Evolutionary conservation across 148 eudicot species (phyloP), one percentile per base, ranked within the genome.

Genomic region (Arbutus unedo): DNA sequence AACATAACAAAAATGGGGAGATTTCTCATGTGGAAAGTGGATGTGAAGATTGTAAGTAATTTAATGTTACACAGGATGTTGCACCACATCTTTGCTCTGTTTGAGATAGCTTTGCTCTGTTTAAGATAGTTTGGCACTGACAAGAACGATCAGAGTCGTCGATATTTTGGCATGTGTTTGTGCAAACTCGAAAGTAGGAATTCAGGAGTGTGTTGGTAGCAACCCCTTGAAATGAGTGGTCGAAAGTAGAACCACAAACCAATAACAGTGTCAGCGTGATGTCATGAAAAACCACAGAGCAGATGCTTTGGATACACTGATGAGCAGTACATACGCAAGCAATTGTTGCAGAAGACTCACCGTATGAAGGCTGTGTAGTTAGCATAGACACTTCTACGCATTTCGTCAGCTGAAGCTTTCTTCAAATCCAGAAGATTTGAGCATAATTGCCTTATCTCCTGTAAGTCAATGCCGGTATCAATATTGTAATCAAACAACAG

Each of bases 331-430:
- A 56, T 54, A 56, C 25, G 15, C 66, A 31, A 31, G 38, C 38
- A 31, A 31, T 31, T 31, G 38, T 15, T 54, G 25, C 49, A 77
- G 43, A 82, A 66, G 50, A 81, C 95, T 89, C 81, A 96, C 99
- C 96, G 94, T 83, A 96, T 96, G 85, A 96, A 96, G 54, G 99
- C 93, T 83, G 95, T 82, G 86, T 96, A 96, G 80, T 96, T 96
- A 47, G 99, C 99, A 86, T 92, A 96, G 38, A 96, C 99, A 89
- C 97, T 94, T 88, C 90, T 91, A 18, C 99, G 91, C 98, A 96
- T 96, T 90, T 96, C 99, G 87, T 96, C 99, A 49, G 95, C 97
- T 55, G 99, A 96, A 72, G 96, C 94, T 88, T 86, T 93, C 93
- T 96, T 96, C 82, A 96, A 82, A 84, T 96, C 99, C 92, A 92